Conservation (phyloP, 768 basidiomycete species). For the Cystobasidium onofrii region DNA sequence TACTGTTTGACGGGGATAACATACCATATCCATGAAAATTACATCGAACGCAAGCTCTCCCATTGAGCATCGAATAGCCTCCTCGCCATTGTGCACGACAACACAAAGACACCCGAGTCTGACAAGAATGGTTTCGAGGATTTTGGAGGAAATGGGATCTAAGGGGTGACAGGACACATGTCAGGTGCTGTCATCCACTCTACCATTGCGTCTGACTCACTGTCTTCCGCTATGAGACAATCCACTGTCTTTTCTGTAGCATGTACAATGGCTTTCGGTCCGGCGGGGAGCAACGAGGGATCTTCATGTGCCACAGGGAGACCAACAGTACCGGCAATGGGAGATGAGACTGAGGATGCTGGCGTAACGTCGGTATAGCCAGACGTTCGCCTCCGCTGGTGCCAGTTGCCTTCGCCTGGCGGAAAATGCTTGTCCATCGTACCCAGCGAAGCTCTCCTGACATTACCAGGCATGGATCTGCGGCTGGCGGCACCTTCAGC, state of each 20-base stretch:
- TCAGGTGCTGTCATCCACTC: not conserved
- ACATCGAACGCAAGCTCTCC: conserved; percentile 60
- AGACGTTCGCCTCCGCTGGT: conserved; percentile 19
- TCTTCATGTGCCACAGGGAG: not conserved
- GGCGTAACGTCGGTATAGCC: conserved; percentile 12
- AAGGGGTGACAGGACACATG: not conserved
- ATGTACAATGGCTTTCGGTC: not conserved
- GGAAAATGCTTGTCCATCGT: not conserved
- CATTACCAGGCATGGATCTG: conserved; percentile 39
- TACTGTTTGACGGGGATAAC: not conserved
- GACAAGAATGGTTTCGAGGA: conserved; percentile 86
- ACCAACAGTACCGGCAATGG: not conserved
- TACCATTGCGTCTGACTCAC: not conserved
- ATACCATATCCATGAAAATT: conserved; percentile 39
- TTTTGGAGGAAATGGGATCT: conserved; percentile 91
- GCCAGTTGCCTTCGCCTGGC: not conserved
- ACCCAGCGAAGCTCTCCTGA: conserved; percentile 35
- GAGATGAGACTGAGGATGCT: conserved; percentile 28
- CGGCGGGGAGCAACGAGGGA: not conserved
- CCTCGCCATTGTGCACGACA: conserved; percentile 90
- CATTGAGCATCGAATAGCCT: conserved; percentile 94
- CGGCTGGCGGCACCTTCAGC: conserved; percentile 33
- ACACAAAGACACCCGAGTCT: conserved; percentile 91
- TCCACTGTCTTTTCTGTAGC: conserved; percentile 53
- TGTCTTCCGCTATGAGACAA: conserved; percentile 89